These are phyloP conservation scores for Peterozyma toletana DNA, from an alignment of 805 yeast species.

Conservation along the genomic window DNA sequence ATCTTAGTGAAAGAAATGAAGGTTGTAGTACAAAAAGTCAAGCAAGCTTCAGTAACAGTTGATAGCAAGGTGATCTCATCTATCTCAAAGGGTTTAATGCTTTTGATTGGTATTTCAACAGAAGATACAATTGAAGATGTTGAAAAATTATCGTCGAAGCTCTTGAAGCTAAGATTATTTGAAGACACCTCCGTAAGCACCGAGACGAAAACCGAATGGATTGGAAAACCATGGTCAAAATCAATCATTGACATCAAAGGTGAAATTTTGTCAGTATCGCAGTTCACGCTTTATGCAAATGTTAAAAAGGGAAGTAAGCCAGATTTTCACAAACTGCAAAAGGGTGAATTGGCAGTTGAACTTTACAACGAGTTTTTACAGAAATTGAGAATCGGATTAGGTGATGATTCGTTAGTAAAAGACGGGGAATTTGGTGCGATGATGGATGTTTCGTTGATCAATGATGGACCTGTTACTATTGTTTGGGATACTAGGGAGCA, in stretches of 20 bases:
- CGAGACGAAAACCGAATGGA: conserved; percentile 41
- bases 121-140: conserved; percentile 76
- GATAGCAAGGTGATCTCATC: conserved; percentile 62
- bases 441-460: conserved; percentile 88
- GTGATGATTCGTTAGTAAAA: conserved; percentile 51
- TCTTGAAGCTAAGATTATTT: conserved; percentile 61
- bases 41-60: conserved; percentile 83
- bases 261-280: conserved; percentile 81
- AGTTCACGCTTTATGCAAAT: conserved; percentile 82
- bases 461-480: conserved; percentile 93
- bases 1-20: conserved; percentile 42
- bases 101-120: conserved; percentile 78
- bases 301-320: conserved; percentile 92
- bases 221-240: conserved; percentile 73
- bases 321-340: conserved; percentile 88
- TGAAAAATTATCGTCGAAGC: conserved; percentile 57
- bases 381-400: conserved; percentile 42
- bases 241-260: conserved; percentile 59
- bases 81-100: conserved; percentile 70
- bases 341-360: conserved; percentile 50
- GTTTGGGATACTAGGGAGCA: conserved; percentile 61
- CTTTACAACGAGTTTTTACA: conserved; percentile 47
- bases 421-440: conserved; percentile 95
- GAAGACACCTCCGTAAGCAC: conserved; percentile 39
- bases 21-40: conserved; percentile 86